Evolutionary conservation across 192 early-diverging fungal genomes (phyloP).

Genomic region (Coemansia sp.): DNA sequence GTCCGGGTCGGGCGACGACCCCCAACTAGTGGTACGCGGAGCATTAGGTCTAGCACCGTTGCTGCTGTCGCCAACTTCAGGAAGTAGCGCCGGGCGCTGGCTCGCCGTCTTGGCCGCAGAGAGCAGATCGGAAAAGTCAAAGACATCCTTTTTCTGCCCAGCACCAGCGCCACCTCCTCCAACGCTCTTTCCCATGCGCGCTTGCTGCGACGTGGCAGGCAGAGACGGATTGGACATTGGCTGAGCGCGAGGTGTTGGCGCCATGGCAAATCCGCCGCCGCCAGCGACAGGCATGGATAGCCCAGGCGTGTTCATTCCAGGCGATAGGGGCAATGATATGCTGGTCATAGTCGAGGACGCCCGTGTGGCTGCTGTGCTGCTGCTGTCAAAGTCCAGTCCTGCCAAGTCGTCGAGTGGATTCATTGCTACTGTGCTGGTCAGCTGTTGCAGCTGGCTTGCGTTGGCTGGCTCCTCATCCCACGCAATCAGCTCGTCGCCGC

Average conservation of each 20-base stretch:
- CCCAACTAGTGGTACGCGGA: slow-evolving; percentile 36
- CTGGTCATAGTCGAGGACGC: slow-evolving; percentile 1
- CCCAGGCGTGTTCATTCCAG: slow-evolving; percentile 19
- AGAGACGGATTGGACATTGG: slow-evolving; percentile 49
- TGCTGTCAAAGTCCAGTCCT: slow-evolving; percentile 32
- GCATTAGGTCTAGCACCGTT: slow-evolving; percentile 8
- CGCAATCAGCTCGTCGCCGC: slow-evolving; percentile 21
- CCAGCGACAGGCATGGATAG: slow-evolving; percentile 11
- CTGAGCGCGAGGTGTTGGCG: slow-evolving; percentile 8
- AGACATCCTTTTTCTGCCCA: slow-evolving; percentile 31
- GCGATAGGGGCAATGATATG: slow-evolving; percentile 5
- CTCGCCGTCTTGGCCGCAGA: slow-evolving; percentile 40
- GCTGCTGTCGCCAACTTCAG: neutral
- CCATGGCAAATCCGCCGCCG: slow-evolving; percentile 6
- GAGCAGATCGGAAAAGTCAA: slow-evolving; percentile 51
- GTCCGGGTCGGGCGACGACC: slow-evolving; percentile 31
- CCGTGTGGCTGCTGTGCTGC: neutral
- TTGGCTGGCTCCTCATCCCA: slow-evolving; percentile 21
- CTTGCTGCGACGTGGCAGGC: slow-evolving; percentile 36
- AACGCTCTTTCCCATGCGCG: slow-evolving; percentile 12
- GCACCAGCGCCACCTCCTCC: neutral
- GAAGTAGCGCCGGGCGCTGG: neutral
- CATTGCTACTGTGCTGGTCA: neutral
- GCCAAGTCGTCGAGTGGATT: slow-evolving; percentile 37
- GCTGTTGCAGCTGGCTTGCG: neutral